Base-by-base conservation (phyloP, 139 green algal genomes). In the Astrephomene gubernaculifera region DNA sequence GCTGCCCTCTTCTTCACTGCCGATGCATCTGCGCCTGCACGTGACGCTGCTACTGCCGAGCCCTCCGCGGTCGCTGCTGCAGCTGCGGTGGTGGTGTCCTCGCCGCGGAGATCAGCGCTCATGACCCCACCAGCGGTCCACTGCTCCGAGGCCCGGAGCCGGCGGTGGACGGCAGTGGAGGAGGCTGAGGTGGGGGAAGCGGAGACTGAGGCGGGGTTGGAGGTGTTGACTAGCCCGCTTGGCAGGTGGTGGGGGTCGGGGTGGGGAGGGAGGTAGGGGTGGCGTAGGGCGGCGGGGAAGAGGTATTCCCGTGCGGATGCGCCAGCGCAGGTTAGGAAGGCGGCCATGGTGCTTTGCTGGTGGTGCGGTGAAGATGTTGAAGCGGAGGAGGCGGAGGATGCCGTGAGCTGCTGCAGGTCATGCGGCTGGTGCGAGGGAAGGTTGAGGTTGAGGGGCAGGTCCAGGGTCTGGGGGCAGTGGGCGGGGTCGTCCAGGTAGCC, bases 401-500 rank as follows among this genome's bases (percentile, higher is more conserved):
- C n/a, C n/a, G n/a, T n/a, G n/a, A n/a, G n/a, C n/a, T n/a, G n/a
- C 14, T 57, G 49, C 49, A 25, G 49, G 12, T 57, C 14, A 25
- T 17, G 17, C 17, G 17, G 49, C 14, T 57, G 39, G 17, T 35
- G 25, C 38, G 24, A 35, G 68, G 52, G 24, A 39, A 3, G 61
- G 38, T 75, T 38, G 4, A 36, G 68, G 68, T 38, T 75, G 68
- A 45, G 4, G n/a, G n/a, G n/a, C n/a, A n/a, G n/a, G n/a, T n/a
- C n/a, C n/a, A 75, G 38, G 4, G 33, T 52, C 12, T 57, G 41
- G 9, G 74, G 74, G 54, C 74, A 82, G 38, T 57, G 39, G 38
- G 54, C 7, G 0, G 74, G 54, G 74, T 82, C 36, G 54, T 82
- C 36, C 9, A 82, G 74, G 74, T 82, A 82, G 38, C 21, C 38